Base-by-base conservation (phyloP, 2,329 filamentous ascomycete species). In the Bipolaris zeicola region DNA sequence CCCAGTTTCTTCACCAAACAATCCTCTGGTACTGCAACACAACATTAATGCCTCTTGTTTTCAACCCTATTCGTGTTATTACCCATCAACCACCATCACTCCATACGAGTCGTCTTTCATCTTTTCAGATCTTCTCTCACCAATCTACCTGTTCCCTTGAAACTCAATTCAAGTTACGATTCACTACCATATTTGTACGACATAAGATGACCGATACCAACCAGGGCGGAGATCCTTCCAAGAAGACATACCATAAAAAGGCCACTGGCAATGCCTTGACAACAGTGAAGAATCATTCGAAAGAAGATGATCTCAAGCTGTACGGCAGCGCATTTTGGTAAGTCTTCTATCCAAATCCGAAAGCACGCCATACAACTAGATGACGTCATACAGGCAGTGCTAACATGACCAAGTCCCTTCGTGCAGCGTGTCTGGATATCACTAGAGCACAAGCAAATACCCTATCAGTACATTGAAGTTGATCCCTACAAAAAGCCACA, bases 381-480 rank as follows among this genome's bases (percentile, higher is more conserved):
- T 67, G 52, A 63, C 58, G 57, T 63, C 60, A 64, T 54, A 11
- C 8, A 11, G 28, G 41, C 24, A 37, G 16, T 28, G 16, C 60
- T 69, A 61, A 70, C 58, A 33, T 16, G 20, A 11, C 2, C 10
- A 37, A 90, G 89, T 69, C 91, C 91, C 24, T 95, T 94, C 71
- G 91, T 92, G 1, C 91, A 96, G 72, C 86, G 91, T 16, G 89
- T 95, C 24, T 96, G 92, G 92, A 95, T 96, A 62, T 89, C 91
- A 1, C 82, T 96, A 34, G 91, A 96, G 74, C 81, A 87, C 66
- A 95, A 95, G 73, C 83, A 85, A 16, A 82, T 95, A 7, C 79
- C 85, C 36, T 96, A 96, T 71, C 90, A 96, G 71, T 96, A 96
- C 75, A 88, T 92, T 66, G 92, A 96, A 76, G 87, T 91, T 43